Base-by-base conservation (phyloP, 140 eudicot species). In the Erigeron philadelphicus region DNA sequence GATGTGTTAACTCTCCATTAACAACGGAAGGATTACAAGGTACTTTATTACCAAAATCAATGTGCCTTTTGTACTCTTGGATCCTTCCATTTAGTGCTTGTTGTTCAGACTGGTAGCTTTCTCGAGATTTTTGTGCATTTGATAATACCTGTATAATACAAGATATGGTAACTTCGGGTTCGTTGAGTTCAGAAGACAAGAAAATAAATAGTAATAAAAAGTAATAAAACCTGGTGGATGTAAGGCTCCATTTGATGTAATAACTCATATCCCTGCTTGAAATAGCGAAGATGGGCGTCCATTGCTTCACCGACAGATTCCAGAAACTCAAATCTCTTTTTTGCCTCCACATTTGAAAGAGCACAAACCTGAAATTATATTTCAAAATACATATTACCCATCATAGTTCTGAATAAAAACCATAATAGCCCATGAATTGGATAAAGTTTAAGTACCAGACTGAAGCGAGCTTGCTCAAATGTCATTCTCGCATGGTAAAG, bases 241-340 rank as follows among this genome's bases (percentile, higher is more conserved):
- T 72, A 88, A 75, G 98, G 98, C 76, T 93, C 95, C 95, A 93
- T 84, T 71, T 86, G 94, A 81, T 81, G 93, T 71, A 93, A 79
- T 11, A 93, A 81, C 68, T 93, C 98, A 53, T 88, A 93, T 15
- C 95, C 98, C 90, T 88, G 87, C 75, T 89, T 93, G 65, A 89
- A 93, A 74, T 75, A 93, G 53, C 77, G 84, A 71, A 93, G 98
- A 80, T 93, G 98, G 45, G 96, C 88, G 12, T 85, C 94, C 98
- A 93, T 87, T 64, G 88, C 82, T 71, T 83, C 90, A 68, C 95
- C 85, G 54, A 93, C 85, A 63, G 94, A 89, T 81, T 89, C 98
- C 81, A 93, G 40, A 73, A 89, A 86, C 75, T 93, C 98, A 79
- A 81, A 93, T 77, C 90, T 84, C 76, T 89, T 93, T 67, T 86